phyloP scores from a whole-genome alignment of 441 rosid species.

The Geranium incanum region DNA sequence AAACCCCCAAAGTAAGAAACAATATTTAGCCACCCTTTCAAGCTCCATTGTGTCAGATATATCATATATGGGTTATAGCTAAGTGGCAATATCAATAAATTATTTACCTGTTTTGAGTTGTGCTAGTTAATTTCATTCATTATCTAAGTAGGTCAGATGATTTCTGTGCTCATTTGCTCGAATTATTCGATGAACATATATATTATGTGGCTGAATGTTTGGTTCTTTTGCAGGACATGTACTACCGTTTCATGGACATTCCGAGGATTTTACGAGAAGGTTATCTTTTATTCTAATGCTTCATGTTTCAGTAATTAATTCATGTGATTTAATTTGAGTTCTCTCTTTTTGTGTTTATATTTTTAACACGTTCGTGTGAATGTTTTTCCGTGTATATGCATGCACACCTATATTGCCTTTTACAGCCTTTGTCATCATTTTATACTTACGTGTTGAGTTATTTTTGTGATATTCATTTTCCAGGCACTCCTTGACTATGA shows the following conservation, averaged over 20 bases:
- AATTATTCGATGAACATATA: background rate
- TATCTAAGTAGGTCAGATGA: background rate
- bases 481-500: slow-evolving; percentile 11
- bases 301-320: background rate
- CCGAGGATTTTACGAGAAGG: slow-evolving; percentile 73
- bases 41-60: background rate
- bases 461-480: background rate
- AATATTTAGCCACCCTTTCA: slow-evolving; percentile 5
- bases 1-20: slow-evolving; percentile 66
- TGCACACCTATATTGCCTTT: background rate
- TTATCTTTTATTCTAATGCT: slow-evolving; percentile 19
- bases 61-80: background rate
- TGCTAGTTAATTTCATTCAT: background rate
- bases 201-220: slow-evolving; percentile 5
- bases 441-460: background rate
- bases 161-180: background rate
- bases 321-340: background rate
- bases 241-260: slow-evolving; percentile 80
- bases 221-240: slow-evolving; percentile 51
- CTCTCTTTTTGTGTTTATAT: slow-evolving; percentile 3
- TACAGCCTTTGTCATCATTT: background rate
- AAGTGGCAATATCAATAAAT: background rate
- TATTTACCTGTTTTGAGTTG: background rate
- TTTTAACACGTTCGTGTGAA: background rate
- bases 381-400: background rate